Evolutionary conservation across 192 early-diverging fungal species (phyloP).

Genomic region (Coemansia sp.): DNA sequence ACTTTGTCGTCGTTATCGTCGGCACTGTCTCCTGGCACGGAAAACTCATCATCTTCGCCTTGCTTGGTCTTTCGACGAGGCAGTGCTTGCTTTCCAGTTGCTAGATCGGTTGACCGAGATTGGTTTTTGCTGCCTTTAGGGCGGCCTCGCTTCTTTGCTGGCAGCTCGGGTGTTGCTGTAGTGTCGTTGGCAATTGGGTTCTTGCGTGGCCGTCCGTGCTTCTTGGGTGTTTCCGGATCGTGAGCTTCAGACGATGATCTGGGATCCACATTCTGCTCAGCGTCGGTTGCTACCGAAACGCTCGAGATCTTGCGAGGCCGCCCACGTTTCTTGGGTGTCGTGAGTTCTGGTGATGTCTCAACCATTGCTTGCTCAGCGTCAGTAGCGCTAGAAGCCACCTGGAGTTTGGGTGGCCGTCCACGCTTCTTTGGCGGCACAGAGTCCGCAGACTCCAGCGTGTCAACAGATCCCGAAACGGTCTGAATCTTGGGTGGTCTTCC

Average conservation of each 20-base stretch:
- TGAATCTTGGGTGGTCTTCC: not conserved
- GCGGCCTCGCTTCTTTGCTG: constrained; percentile 1
- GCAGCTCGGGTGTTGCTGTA: not conserved
- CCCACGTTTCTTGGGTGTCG: constrained; percentile 2
- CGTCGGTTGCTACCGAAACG: not conserved
- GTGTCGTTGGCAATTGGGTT: not conserved
- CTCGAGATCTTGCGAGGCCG: not conserved
- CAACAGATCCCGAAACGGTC: not conserved
- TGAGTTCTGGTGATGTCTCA: not conserved
- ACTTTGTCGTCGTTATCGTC: not conserved
- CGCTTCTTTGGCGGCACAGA: not conserved
- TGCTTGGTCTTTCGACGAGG: not conserved
- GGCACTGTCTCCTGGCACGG: not conserved
- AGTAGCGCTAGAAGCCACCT: too few relatives aligned
- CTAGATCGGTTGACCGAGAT: not conserved
- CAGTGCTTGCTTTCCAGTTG: not conserved
- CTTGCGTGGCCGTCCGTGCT: constrained; percentile 10
- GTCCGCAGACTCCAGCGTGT: not conserved
- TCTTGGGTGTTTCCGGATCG: not conserved
- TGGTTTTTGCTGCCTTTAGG: not conserved
- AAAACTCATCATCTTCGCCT: not conserved
- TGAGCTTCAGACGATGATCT: not conserved
- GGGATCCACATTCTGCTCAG: not conserved
- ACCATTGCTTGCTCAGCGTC: not conserved
- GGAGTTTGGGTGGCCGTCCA: constrained; percentile 5